Evolutionary conservation across 192 early-diverging fungal species (phyloP), one percentile per base, ranked within the genome.

Genomic region (Entrophospora sp.): DNA sequence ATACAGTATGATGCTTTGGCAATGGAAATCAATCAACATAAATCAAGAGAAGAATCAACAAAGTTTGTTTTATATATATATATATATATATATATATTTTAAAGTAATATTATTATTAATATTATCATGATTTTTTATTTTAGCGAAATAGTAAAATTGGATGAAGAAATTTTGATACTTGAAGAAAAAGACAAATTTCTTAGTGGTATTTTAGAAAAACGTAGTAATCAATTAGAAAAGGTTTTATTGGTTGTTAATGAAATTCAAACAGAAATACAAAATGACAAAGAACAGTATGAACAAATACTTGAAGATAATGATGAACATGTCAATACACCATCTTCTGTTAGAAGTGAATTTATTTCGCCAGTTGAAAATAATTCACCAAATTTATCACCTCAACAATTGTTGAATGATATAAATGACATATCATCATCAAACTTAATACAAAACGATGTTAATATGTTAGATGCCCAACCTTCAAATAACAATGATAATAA

Each of bases 111-210:
- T 10, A 35, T 4, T 34, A 56, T 34, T 20, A 10, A 20, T 20
- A 4, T 31, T 12, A 51, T 51, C 18, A 55, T 18, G 5, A 32
- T 56, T 4, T 32, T 28, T 52, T 31, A 14, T 28, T 52, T 52
- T 30, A 61, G 59, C n/a, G 59, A 38, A 28, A 61, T 61, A 4
- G n/a, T 13, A 25, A 30, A 42, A 27, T 61, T 61, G 25, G 59
- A 61, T 28, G 37, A 61, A 42, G 40, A 61, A 37, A 61, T 42
- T n/a, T 7, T 18, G 9, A 27, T 16, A 27, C 16, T 61, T 4
- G 59, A 61, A 43, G 37, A 61, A 61, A 27, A 61, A 37, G 59
- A 61, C n/a, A 40, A 14, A 42, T 8, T 43, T 32, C 18, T 61
- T 9, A 38, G 42, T 13, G 59, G 42, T 27, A 38, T 16, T 16